Evolutionary conservation across 202 grass and related monocot genomes (phyloP), one percentile per base, ranked within the genome.

Genomic region (Panicum virgatum): DNA sequence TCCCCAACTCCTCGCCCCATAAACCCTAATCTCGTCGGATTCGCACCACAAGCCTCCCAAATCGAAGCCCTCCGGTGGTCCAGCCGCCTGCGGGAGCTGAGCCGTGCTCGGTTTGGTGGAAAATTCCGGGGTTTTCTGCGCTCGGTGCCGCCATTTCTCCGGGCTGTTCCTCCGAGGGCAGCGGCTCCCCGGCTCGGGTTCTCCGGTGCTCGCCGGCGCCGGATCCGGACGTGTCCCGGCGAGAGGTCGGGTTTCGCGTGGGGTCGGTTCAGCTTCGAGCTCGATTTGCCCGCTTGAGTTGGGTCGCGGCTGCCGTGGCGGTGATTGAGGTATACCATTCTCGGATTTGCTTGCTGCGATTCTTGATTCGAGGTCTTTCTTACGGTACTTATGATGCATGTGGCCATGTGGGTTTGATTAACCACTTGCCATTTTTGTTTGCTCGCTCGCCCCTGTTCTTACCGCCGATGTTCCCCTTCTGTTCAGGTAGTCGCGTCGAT

Each of bases 1-100:
- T 60, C 61, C 82, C 44, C 52, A 60, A 54, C 46, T 80, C n/a
- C 32, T 25, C 79, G 16, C 12, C 40, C 15, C 61, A 39, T 86
- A 90, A 90, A 83, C 83, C 75, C 79, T 83, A 75, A 23, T 23
- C 74, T 83, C 36, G 52, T 23, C 2, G 58, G 61, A 86, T 78
- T 73, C 23, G 14, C 58, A 0, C 64, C 58, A 3, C 3, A 30
- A 44, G 7, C 15, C 42, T 43, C 15, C 67, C 12, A 11, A 15
- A 63, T 90, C 62, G 83, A 58, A 60, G 61, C 51, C 23, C 36
- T n/a, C 3, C 40, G 30, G 0, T 1, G 65, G 16, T 32, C 42
- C 12, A n/a, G 10, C 27, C 42, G 65, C 53, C 19, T 26, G 58
- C 46, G 9, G 66, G 23, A 51, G 48, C 32, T 37, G 57, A 16